These are phyloP conservation scores for Schizophyllum amplum DNA, from an alignment of 1,284 basidiomycete species.

Conservation along the genomic window DNA sequence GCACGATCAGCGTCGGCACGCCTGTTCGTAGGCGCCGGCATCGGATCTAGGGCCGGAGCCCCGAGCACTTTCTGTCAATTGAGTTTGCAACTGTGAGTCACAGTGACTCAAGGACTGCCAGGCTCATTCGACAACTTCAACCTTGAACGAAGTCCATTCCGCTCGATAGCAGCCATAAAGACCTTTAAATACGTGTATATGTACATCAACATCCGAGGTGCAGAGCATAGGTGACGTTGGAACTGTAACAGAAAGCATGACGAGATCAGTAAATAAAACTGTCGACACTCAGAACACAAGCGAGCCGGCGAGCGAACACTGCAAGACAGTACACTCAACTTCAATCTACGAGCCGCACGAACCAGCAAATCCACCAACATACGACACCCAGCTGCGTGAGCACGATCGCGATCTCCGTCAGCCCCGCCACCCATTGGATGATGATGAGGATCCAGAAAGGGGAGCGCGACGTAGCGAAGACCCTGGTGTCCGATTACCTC, in stretches of 20 bases:
- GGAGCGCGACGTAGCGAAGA: constrained; percentile 50
- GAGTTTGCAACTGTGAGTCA: too few relatives aligned
- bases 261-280: constrained; percentile 1
- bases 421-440: constrained; percentile 55
- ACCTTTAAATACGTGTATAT: neutral
- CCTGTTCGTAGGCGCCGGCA: too few relatives aligned
- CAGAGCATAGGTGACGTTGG: neutral
- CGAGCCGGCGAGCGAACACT: neutral
- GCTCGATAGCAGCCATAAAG: neutral
- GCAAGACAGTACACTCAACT: constrained; percentile 2
- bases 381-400: constrained; percentile 47
- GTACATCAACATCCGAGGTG: neutral
- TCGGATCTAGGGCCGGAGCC: too few relatives aligned
- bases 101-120: too few relatives aligned
- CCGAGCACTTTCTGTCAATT: too few relatives aligned
- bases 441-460: constrained; percentile 50
- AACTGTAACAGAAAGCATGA: constrained; percentile 1
- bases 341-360: constrained; percentile 34
- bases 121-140: too few relatives aligned
- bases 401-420: constrained; percentile 45
- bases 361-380: constrained; percentile 68
- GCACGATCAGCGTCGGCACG: too few relatives aligned
- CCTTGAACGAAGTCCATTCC: too few relatives aligned
- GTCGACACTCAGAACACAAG: neutral
- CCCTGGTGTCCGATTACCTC: constrained; percentile 48